A percentile compares a stretch with the other conserved stretches of the same genome.
Evolutionary conservation across 352 stramenopile species (phyloP).

Genomic region (Phytophthora hybrid): DNA sequence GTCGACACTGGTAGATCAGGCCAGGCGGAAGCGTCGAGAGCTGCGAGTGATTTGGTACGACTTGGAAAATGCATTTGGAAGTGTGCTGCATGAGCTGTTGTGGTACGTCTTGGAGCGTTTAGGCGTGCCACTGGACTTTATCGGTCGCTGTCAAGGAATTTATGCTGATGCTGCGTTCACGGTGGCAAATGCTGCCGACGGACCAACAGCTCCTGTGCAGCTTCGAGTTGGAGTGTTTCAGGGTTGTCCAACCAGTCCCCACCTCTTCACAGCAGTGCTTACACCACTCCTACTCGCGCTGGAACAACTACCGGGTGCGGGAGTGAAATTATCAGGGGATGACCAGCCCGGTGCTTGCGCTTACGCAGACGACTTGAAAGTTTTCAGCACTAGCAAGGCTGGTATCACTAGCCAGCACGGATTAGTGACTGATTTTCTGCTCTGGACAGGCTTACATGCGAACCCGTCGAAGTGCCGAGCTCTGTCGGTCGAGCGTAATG

Average conservation of each 20-base stretch:
- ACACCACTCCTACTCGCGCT: conserved; percentile 26
- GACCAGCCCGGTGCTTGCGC: no score
- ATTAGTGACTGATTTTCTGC: no score
- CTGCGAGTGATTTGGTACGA: conserved; percentile 42
- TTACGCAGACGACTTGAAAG: no score
- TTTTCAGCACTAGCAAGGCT: no score
- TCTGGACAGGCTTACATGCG: no score
- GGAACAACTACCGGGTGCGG: neutral
- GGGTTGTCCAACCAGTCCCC: conserved; percentile 35
- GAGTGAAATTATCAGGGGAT: no score
- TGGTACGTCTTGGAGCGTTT: conserved; percentile 23
- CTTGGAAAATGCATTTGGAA: conserved; percentile 34
- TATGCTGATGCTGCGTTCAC: conserved; percentile 20
- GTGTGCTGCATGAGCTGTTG: conserved; percentile 22
- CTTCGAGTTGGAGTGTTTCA: conserved; percentile 31
- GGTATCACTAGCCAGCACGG: no score
- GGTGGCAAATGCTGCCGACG: conserved; percentile 27
- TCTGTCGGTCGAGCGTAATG: no score
- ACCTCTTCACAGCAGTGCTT: conserved; percentile 40
- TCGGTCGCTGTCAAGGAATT: conserved; percentile 16
- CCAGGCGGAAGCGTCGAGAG: neutral
- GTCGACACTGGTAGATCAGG: no score
- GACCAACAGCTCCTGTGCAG: conserved; percentile 21
- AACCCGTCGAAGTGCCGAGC: no score
- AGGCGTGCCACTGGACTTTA: conserved; percentile 4